These are phyloP conservation scores for Curvularia hawaiiensis DNA, from an alignment of 2,329 filamentous ascomycete species.

Conservation along the genomic window DNA sequence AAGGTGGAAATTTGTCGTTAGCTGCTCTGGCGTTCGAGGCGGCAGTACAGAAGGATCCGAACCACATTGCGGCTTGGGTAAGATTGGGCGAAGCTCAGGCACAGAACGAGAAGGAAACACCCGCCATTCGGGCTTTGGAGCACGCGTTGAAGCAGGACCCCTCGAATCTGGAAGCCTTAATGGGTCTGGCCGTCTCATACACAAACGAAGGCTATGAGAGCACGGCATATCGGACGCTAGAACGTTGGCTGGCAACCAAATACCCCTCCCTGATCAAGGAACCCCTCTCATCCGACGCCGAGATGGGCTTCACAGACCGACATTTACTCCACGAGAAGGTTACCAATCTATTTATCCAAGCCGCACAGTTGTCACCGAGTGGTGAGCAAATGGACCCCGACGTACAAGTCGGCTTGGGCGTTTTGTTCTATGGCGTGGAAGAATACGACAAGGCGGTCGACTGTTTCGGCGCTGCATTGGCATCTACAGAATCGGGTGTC, in stretches of 20 bases:
- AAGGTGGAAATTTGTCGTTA: slow-evolving; percentile 91
- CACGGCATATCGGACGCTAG: slow-evolving; percentile 92
- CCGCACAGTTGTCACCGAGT: slow-evolving; percentile 87
- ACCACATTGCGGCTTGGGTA: slow-evolving; percentile 92
- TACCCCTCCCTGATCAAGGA: slow-evolving; percentile 82
- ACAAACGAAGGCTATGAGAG: slow-evolving; percentile 99
- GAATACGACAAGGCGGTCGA: slow-evolving; percentile 99
- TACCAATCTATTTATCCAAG: slow-evolving; percentile 87
- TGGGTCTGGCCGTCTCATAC: slow-evolving; percentile 95
- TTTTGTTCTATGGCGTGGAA: slow-evolving; percentile 96
- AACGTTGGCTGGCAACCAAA: slow-evolving; percentile 95
- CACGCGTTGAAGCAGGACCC: slow-evolving; percentile 88
- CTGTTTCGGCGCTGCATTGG: slow-evolving; percentile 92
- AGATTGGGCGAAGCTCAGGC: slow-evolving; percentile 90
- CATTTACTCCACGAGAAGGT: slow-evolving; percentile 88
- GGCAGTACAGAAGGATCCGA: slow-evolving; percentile 85
- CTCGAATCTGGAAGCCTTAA: slow-evolving; percentile 84
- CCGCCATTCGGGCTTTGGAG: slow-evolving; percentile 91
- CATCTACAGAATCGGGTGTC: slow-evolving; percentile 80
- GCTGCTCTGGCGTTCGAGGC: slow-evolving; percentile 95
- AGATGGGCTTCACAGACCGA: slow-evolving; percentile 93
- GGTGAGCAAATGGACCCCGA: slow-evolving; percentile 98
- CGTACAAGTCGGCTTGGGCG: slow-evolving; percentile 94
- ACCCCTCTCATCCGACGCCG: slow-evolving; percentile 74
- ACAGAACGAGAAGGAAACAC: slow-evolving; percentile 98